These are phyloP conservation scores for Sechiopsis laciniata DNA, from an alignment of 306 rosid species.

Conservation along the genomic window DNA sequence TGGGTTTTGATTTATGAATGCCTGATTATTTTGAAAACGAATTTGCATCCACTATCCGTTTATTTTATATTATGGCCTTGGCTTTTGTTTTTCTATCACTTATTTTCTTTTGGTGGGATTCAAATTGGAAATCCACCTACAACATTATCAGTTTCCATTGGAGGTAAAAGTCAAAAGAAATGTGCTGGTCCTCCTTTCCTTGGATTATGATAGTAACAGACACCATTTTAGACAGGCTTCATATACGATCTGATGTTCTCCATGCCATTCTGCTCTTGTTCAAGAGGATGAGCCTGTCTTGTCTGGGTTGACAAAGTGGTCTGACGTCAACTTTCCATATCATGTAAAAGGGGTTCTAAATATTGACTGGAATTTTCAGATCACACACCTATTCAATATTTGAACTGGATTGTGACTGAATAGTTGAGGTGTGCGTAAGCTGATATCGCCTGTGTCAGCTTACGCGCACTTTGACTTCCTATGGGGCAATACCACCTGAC, in stretches of 20 bases:
- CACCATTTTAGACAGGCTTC: slow-evolving; percentile 10
- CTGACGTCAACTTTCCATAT: slow-evolving; percentile 10
- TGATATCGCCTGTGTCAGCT: too few species aligned
- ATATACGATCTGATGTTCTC: slow-evolving; percentile 3
- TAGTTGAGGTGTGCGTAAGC: too few species aligned
- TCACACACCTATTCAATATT: neutral
- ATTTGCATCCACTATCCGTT: slow-evolving; percentile 21
- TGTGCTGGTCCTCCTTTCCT: slow-evolving; percentile 15
- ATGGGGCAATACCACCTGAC: too few species aligned
- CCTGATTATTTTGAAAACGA: slow-evolving; percentile 17
- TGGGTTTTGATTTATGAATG: slow-evolving; percentile 16
- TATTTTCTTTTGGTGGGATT: slow-evolving; percentile 16
- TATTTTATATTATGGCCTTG: slow-evolving; percentile 16
- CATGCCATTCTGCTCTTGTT: neutral
- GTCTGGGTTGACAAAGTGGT: slow-evolving; percentile 5
- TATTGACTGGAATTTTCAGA: slow-evolving; percentile 16
- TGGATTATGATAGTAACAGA: slow-evolving; percentile 17
- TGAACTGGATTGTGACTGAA: neutral
- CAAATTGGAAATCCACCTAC: slow-evolving; percentile 22
- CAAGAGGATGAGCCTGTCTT: neutral
- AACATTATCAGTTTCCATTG: slow-evolving; percentile 10
- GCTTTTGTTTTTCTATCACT: neutral
- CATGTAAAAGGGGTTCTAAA: neutral
- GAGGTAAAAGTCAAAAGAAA: slow-evolving; percentile 17
- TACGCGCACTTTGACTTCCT: too few species aligned